Base-by-base conservation (phyloP, 257 asterid genomes). In the Solanum piurae region DNA sequence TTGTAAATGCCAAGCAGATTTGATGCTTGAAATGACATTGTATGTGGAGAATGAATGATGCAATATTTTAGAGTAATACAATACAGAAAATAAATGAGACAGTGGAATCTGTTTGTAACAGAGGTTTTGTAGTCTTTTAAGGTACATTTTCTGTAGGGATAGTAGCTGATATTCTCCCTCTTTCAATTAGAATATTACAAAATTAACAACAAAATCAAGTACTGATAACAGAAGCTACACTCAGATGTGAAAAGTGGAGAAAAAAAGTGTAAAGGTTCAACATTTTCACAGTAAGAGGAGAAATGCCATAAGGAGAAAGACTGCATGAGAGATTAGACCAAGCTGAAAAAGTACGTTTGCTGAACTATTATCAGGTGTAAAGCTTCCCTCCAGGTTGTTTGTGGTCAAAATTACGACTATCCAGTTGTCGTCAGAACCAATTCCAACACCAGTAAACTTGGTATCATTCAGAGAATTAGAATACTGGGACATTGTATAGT, bases 331-430 rank as follows among this genome's bases (percentile, higher is more conserved):
- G 25, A 89, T 25, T 5, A 89, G 86, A 46, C 91, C 86, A 74
- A 91, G 79, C 66, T 87, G 52, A 12, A 88, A 86, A 3, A 88
- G 94, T 73, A 86, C 90, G 14, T 87, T 91, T 87, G 93, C 91
- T 13, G 88, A n/a, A 87, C 66, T 89, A 40, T 83, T 90, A 21
- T 93, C 97, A 3, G 85, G 80, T 1, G 90, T 80, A 89, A 90
- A 96, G 89, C 87, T 88, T 75, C 99, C 98, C 58, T 92, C 94
- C 0, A 95, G 92, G 37, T 98, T 94, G 93, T 58, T 92, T 1
- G 98, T 95, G 29, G 98, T 94, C 93, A 96, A 87, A 66, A 95
- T 92, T 9, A 95, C 95, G 14, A 96, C 99, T 0, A 95, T 89
- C 98, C 98, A 95, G 69, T 93, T 88, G 36, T 91, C 88, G 31